Evolutionary conservation across 2,329 filamentous ascomycete genomes (phyloP), one percentile per base, ranked within the genome.

Genomic region (Dactylonectria macrodidyma): DNA sequence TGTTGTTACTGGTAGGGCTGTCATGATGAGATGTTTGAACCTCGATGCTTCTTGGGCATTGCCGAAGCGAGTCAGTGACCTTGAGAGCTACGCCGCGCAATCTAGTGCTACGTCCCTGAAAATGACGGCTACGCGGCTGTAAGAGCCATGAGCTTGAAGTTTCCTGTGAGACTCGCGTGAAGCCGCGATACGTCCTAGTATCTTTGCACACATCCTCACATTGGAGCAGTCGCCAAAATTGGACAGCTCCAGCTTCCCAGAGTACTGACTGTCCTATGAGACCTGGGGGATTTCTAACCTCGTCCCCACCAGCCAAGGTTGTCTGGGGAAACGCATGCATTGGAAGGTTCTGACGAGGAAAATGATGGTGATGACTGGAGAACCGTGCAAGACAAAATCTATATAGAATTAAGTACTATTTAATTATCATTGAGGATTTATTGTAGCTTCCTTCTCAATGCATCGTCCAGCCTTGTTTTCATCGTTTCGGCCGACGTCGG

Each of bases 221-320:
- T 33, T 33, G 44, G 33, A 16, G 26, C 47, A 52, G 59, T 19
- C 56, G 9, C 51, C 30, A 10, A 47, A 52, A 58, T 33, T 12
- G 38, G 24, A 52, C 26, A 48, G 55, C 38, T 48, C 24, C 26
- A 26, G 54, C 14, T 12, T 33, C 36, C 56, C 62, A 65, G 67
- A 63, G 52, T 58, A 68, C 66, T 71, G 14, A 67, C 69, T 67
- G 71, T 52, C 73, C 73, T 75, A 73, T 76, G 52, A 68, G 62
- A 69, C 67, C 50, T 33, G 24, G 26, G 55, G 47, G 56, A 76
- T 76, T 76, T 73, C 57, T 24, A 74, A 75, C 50, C 22, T 26
- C 38, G 44, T 47, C 64, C 41, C 71, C 71, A 74, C 72, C 14
- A 2, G 14, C 14, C 41, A 22, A 36, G 26, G 62, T 56, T 66